A percentile compares a stretch with the other conserved stretches of the same genome.
phyloP scores from a whole-genome alignment of 2,329 filamentous ascomycete genomes.

The Pseudocercospora musae region DNA sequence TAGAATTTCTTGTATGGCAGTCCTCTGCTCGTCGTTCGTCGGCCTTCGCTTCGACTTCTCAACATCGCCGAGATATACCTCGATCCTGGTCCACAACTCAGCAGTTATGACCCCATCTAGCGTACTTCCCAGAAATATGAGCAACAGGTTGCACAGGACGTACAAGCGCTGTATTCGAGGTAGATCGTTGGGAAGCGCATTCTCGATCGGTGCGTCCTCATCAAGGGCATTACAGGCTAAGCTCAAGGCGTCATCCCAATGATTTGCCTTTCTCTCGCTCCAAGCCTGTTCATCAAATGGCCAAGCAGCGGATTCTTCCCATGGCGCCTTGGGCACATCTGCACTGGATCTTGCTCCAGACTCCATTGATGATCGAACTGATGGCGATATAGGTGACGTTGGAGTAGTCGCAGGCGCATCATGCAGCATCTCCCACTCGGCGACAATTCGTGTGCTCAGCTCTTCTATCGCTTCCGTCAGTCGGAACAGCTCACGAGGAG shows the following conservation, averaged over 20 bases:
- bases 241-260: constrained; percentile 45
- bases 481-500: constrained; percentile 83
- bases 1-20: constrained; percentile 69
- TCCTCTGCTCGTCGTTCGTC: constrained; percentile 55
- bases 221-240: constrained; percentile 66
- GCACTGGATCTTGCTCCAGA: constrained; percentile 1
- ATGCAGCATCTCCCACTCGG: constrained; percentile 60
- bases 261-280: constrained; percentile 39
- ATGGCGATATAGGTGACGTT: constrained; percentile 15
- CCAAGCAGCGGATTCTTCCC: constrained; percentile 56
- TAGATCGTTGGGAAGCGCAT: constrained; percentile 61
- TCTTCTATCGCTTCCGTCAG: constrained; percentile 76
- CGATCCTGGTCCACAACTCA: constrained; percentile 67
- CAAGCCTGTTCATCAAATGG: constrained; percentile 56
- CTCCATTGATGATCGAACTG: constrained; percentile 1
- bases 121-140: constrained; percentile 71
- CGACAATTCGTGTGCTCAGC: constrained; percentile 55
- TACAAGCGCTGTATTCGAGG: constrained; percentile 69
- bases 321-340: constrained; percentile 43
- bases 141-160: constrained; percentile 65
- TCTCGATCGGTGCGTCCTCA: constrained; percentile 59
- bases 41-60: constrained; percentile 47
- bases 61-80: constrained; percentile 52
- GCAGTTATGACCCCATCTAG: constrained; percentile 74
- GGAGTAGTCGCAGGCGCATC: constrained; percentile 34